phyloP scores from a whole-genome alignment of 257 asterid species.

The Gentiana dahurica region DNA sequence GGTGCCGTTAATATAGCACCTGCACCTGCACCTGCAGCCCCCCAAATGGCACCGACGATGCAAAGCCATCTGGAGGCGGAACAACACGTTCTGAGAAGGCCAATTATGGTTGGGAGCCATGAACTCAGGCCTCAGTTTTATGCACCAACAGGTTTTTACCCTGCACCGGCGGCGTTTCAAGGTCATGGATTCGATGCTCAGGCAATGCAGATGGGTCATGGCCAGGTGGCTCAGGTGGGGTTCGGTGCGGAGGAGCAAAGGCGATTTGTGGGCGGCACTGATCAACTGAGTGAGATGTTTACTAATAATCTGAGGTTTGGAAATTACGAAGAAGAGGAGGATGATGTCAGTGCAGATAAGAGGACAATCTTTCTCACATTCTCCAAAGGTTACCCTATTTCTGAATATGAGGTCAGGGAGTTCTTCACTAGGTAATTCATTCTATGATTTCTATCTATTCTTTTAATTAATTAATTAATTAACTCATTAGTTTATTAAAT shows the following conservation, averaged over 20 bases:
- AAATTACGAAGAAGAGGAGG: conserved; percentile 3
- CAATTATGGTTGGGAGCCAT: too few relatives aligned
- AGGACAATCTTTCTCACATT: conserved; percentile 71
- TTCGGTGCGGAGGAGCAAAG: background rate
- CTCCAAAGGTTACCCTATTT: conserved; percentile 58
- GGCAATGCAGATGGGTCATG: too few relatives aligned
- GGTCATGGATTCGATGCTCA: too few relatives aligned
- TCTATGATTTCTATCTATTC: background rate
- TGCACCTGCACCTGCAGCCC: too few relatives aligned
- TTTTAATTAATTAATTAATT: background rate
- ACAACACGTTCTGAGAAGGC: too few relatives aligned
- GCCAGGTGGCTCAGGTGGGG: background rate
- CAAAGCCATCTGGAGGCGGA: too few relatives aligned
- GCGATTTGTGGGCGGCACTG: background rate
- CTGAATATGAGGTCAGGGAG: conserved; percentile 39
- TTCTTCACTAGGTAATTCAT: conserved; percentile 47
- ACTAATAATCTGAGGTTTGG: conserved; percentile 1
- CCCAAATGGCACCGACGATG: too few relatives aligned
- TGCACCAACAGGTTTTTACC: too few relatives aligned
- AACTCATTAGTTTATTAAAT: too few relatives aligned
- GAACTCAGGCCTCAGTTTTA: too few relatives aligned
- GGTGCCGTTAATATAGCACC: too few relatives aligned
- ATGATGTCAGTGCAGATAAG: conserved; percentile 31
- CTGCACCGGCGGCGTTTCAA: too few relatives aligned
- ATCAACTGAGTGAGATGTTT: conserved; percentile 15